Evolutionary conservation across 495 filamentous ascomycete species (phyloP), one percentile per base, ranked within the genome.

Genomic region (Parmelia sp.): DNA sequence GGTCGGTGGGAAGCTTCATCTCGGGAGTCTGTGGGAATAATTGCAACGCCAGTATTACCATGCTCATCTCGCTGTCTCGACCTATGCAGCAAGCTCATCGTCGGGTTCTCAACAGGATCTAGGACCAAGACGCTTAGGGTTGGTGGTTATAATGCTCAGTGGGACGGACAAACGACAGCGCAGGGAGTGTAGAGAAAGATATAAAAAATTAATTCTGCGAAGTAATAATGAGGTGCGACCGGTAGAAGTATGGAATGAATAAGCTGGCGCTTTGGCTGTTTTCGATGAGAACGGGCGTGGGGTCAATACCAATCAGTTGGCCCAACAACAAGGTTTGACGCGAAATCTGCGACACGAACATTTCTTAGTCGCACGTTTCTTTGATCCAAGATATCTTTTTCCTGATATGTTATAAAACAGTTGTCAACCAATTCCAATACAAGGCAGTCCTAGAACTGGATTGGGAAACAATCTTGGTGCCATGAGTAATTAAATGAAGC

Each of bases 51-150:
- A 31, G 19, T 36, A 49, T 29, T 19, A 12, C 44, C 14, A 39
- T 64, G 42, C 29, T 64, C 56, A 29, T 59, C 40, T 31, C 23
- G 44, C 12, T 58, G 56, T 53, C 42, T 49, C 47, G 51, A 33
- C 15, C 44, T 64, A 25, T 59, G 62, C 9, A 64, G 62, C 60
- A 64, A 64, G 56, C 62, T 64, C 62, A 64, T 64, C 39, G 57
- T 36, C 17, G 21, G 37, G 10, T 19, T 35, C 29, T 36, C 25
- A 39, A 25, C n/a, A 11, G 5, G 19, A 14, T 37, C 6, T 33
- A 15, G 11, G 55, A 51, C 31, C 45, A 25, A 14, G 55, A 27
- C n/a, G 42, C 40, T 57, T 25, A 31, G 14, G 29, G 7, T 59
- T 51, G 42, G 51, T 23, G 61, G 40, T 15, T 10, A 40, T 39